Base-by-base conservation (phyloP, 352 stramenopile genomes). In the Phytophthora agathidicida region DNA sequence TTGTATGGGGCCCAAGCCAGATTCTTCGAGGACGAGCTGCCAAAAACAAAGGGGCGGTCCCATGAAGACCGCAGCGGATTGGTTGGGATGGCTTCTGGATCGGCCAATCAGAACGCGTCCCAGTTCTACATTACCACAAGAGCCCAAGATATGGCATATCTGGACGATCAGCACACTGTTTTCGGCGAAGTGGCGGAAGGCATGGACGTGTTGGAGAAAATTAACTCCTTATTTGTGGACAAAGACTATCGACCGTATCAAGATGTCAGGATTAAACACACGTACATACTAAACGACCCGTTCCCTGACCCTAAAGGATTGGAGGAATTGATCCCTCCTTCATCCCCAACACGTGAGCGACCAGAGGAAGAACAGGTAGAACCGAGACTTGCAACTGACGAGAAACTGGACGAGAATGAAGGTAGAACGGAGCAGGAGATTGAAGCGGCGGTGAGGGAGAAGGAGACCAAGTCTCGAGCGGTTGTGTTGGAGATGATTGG, bases 401-500 rank as follows among this genome's bases (percentile, higher is more conserved):
- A 99, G 39, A 72, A 77, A 23, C 69, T 97, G 24, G 79, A 96
- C 63, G 69, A 91, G 8, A 48, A 87, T 41, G 81, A 85, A 50
- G 83, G 75, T 5, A 78, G 80, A 48, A 88, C 86, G 4, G 87
- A 94, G 42, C 80, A 97, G 62, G 84, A 98, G 71, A 87, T 97
- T 32, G 83, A 98, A 53, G 80, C 97, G 64, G 84, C 92, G 31
- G 68, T 93, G 47, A 65, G 76, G 6, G 81, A 96, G 60, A 96
- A 96, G 52, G 94, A 99, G 56, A 96, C 96, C 45, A 96, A 98
- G 54, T 97, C 88, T 23, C 85, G 96, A 23, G 96, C 97, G 0
- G 96, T 99, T 14, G 96, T 99, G 41, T 80, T 99, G 14, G 97
- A 99, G 75, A 99, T 99, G 95, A 93, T 99, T 33, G 98, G 98